Evolutionary conservation across 164 flowering plant species (phyloP).

Genomic region (Magnolia changhungtana): DNA sequence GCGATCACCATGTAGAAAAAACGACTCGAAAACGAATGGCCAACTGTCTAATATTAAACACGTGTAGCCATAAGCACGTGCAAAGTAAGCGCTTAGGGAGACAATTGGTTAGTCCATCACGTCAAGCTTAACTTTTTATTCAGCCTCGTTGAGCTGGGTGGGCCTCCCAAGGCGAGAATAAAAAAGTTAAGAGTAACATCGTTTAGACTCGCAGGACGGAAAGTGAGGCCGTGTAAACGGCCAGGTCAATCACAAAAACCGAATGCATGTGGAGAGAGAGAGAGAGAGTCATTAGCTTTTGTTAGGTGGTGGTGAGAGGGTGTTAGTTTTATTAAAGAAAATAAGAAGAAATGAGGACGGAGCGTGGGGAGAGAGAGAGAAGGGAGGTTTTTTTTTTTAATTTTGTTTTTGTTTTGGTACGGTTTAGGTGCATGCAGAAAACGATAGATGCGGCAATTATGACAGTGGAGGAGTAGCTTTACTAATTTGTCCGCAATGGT

Average conservation of each 20-base stretch:
- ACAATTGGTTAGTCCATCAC: constrained; percentile 23
- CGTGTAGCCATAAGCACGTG: too few species aligned
- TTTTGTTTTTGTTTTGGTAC: not conserved
- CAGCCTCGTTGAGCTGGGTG: not conserved
- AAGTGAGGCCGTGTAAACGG: constrained; percentile 6
- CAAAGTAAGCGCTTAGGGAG: not conserved
- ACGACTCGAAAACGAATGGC: too few species aligned
- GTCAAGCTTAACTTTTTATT: constrained; percentile 3
- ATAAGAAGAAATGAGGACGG: not conserved
- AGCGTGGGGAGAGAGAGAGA: not conserved
- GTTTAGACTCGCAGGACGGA: not conserved
- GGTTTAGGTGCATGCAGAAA: constrained; percentile 6
- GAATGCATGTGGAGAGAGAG: too few species aligned
- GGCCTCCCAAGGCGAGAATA: constrained; percentile 1
- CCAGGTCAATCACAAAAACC: not conserved
- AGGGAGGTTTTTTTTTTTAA: not conserved
- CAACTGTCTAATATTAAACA: too few species aligned
- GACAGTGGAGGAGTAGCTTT: constrained; percentile 16
- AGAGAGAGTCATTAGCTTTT: too few species aligned
- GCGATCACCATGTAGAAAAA: too few species aligned
- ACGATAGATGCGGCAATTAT: constrained; percentile 22
- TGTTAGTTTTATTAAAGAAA: too few species aligned
- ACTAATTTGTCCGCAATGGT: constrained; percentile 23
- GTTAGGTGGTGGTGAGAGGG: not conserved
- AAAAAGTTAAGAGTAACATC: not conserved